These are phyloP conservation scores for Leishmania guyanensis DNA, from an alignment of 208 protist species.

Conservation along the genomic window DNA sequence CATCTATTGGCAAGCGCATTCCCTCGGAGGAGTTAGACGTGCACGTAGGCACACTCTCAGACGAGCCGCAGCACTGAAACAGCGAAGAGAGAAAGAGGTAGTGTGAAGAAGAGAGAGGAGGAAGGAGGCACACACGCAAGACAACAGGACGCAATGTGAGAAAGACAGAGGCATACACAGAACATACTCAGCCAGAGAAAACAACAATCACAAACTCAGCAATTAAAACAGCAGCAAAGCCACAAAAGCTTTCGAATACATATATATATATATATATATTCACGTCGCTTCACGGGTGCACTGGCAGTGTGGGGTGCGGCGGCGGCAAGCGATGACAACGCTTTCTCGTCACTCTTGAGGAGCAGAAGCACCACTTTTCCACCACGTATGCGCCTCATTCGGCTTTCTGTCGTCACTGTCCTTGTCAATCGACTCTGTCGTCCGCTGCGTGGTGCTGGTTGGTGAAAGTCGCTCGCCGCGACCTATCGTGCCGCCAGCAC, in stretches of 20 bases:
- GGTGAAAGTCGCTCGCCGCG: no score
- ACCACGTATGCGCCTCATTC: not conserved
- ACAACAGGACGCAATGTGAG: not conserved
- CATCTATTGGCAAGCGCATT: not conserved
- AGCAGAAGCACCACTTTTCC: not conserved
- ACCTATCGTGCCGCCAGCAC: constrained; percentile 5
- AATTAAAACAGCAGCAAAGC: not conserved
- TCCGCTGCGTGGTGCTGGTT: not conserved
- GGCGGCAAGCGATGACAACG: not conserved
- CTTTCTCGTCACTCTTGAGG: constrained; percentile 14
- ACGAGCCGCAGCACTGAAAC: not conserved
- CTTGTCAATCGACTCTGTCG: not conserved
- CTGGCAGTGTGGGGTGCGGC: constrained; percentile 1
- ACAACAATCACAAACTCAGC: not conserved
- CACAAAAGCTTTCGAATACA: not conserved
- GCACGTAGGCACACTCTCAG: not conserved
- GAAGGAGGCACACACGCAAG: not conserved
- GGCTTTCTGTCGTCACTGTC: not conserved
- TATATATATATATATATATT: not conserved
- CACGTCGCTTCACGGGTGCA: constrained; percentile 20
- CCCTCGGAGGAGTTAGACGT: not conserved
- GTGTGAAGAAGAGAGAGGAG: no score
- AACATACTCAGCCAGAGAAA: not conserved
- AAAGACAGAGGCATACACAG: not conserved
- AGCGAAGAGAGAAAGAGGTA: not conserved